phyloP scores from a whole-genome alignment of 495 filamentous ascomycete genomes.

The Aspergillus nanangensis region DNA sequence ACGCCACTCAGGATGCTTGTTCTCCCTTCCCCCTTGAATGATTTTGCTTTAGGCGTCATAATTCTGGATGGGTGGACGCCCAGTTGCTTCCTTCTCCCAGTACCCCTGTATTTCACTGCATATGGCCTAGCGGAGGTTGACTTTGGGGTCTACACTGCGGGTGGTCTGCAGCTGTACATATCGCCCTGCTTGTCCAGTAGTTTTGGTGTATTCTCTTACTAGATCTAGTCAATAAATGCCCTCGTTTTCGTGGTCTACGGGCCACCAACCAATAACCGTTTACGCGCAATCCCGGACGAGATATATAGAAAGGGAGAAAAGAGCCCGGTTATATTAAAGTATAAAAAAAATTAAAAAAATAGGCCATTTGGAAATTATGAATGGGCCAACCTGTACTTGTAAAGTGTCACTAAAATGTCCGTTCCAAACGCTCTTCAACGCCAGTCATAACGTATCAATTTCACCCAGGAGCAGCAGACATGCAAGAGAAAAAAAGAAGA shows the following conservation, averaged over 20 bases:
- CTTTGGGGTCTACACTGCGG: constrained; percentile 3
- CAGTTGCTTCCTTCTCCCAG: neutral
- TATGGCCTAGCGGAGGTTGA: neutral
- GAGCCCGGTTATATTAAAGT: too few species aligned
- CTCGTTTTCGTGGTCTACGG: constrained; percentile 18
- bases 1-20: neutral
- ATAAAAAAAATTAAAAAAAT: too few species aligned
- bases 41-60: neutral
- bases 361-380: too few species aligned
- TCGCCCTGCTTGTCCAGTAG: constrained; percentile 6
- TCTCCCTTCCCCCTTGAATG: neutral
- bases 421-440: too few species aligned
- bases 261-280: too few species aligned
- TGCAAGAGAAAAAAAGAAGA: neutral
- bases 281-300: too few species aligned
- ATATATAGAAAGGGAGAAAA: too few species aligned
- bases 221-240: constrained; percentile 20
- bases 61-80: neutral
- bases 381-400: too few species aligned
- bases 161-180: constrained; percentile 18
- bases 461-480: neutral
- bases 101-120: neutral
- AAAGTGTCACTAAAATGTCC: too few species aligned
- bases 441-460: too few species aligned
- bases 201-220: constrained; percentile 12